phyloP scores from a whole-genome alignment of 768 basidiomycete species.

The Macrolepiota dolichaula region DNA sequence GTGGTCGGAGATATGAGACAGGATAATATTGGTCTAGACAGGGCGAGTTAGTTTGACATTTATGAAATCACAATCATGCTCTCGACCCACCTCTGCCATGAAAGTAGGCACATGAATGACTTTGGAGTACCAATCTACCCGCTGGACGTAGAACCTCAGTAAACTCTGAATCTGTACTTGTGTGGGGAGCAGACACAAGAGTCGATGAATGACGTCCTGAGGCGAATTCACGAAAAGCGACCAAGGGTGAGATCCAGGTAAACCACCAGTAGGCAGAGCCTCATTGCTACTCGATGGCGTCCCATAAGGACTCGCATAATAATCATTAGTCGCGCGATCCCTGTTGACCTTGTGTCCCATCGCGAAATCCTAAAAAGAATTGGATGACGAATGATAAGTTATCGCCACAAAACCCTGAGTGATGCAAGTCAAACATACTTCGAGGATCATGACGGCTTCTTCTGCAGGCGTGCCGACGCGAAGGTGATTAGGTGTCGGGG shows the following conservation, averaged over 20 bases:
- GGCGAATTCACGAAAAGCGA: slow-evolving; percentile 19
- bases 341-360: slow-evolving; percentile 9
- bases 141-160: slow-evolving; percentile 20
- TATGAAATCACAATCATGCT: not conserved
- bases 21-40: not conserved
- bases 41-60: not conserved
- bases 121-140: slow-evolving; percentile 12
- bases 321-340: not conserved
- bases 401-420: not conserved
- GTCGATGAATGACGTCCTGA: slow-evolving; percentile 17
- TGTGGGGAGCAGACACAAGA: slow-evolving; percentile 16
- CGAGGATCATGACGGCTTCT: slow-evolving; percentile 25
- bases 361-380: slow-evolving; percentile 11
- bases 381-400: not conserved
- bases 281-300: not conserved
- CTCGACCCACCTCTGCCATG: slow-evolving; percentile 14
- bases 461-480: slow-evolving; percentile 19
- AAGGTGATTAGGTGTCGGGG: slow-evolving; percentile 13
- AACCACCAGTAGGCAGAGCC: not conserved
- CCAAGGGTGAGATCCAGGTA: slow-evolving; percentile 20
- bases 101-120: slow-evolving; percentile 23
- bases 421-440: slow-evolving; percentile 13
- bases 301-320: not conserved
- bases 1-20: slow-evolving; percentile 4
- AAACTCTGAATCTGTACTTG: slow-evolving; percentile 14